These are phyloP conservation scores for Kuraishia piskuri DNA, from an alignment of 805 yeast species.

Conservation along the genomic window DNA sequence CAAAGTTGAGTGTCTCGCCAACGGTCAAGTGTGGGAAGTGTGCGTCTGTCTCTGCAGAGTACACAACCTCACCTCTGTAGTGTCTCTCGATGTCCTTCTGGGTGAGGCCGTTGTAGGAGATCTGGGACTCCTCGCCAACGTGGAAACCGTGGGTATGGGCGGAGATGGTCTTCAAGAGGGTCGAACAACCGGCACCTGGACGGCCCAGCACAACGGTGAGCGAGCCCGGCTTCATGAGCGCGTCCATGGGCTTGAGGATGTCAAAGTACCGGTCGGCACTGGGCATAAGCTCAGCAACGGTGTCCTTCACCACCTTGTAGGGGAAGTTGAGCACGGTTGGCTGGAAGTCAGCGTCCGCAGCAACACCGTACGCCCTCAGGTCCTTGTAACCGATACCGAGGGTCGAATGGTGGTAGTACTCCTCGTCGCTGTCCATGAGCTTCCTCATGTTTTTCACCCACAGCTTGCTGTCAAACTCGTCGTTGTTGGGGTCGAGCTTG, in stretches of 20 bases:
- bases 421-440: slow-evolving; percentile 43
- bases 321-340: slow-evolving; percentile 42
- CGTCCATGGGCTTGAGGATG: slow-evolving; percentile 61
- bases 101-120: slow-evolving; percentile 48
- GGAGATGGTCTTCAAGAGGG: slow-evolving; percentile 52
- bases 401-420: slow-evolving; percentile 52
- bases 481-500: slow-evolving; percentile 50
- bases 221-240: slow-evolving; percentile 51
- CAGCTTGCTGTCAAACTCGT: slow-evolving; percentile 47
- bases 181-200: slow-evolving; percentile 79
- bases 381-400: slow-evolving; percentile 53
- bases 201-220: slow-evolving; percentile 67
- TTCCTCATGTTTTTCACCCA: slow-evolving; percentile 64
- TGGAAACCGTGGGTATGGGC: slow-evolving; percentile 53
- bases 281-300: slow-evolving; percentile 15
- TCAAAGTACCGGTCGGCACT: slow-evolving; percentile 29
- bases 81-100: slow-evolving; percentile 40
- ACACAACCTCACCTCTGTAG: slow-evolving; percentile 62
- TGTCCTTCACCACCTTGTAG: slow-evolving; percentile 23
- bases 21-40: slow-evolving; percentile 67
- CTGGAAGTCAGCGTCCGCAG: slow-evolving; percentile 62
- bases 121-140: slow-evolving; percentile 33
- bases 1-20: slow-evolving; percentile 54
- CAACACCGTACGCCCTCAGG: slow-evolving; percentile 55
- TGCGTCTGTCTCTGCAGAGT: slow-evolving; percentile 58